Conservation (phyloP, 1,284 basidiomycete species). For the Trichosporon ovoides region DNA sequence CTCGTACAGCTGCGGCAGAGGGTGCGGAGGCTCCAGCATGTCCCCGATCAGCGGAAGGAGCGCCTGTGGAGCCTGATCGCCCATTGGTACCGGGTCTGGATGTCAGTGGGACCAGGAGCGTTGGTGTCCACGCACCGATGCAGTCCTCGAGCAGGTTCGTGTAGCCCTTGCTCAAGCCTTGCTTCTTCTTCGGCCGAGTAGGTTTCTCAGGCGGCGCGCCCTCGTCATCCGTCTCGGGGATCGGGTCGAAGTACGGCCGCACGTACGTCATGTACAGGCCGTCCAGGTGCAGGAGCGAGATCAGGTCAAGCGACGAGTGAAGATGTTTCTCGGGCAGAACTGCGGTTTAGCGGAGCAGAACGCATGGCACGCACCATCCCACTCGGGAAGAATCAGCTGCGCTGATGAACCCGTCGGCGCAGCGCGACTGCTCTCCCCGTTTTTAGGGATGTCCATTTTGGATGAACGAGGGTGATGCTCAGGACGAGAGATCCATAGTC, state of each 20-base stretch:
- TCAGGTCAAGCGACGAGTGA: conserved; percentile 39
- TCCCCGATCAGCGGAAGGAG: conserved; percentile 26
- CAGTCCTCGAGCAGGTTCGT: conserved; percentile 38
- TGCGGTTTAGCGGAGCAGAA: conserved; percentile 8
- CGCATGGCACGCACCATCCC: conserved; percentile 32
- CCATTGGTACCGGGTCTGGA: conserved; percentile 36
- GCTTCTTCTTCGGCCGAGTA: conserved; percentile 14
- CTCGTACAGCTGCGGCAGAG: conserved; percentile 7
- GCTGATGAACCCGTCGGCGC: conserved; percentile 8
- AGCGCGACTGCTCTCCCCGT: conserved; percentile 34
- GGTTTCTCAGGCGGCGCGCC: conserved; percentile 10
- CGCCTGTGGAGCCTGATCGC: conserved; percentile 23
- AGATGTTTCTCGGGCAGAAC: conserved; percentile 33
- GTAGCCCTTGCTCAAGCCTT: conserved; percentile 39
- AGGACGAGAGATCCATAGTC: neutral
- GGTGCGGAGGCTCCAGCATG: conserved; percentile 5
- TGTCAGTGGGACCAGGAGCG: neutral
- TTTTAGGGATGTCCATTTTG: conserved; percentile 33
- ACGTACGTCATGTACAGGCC: conserved; percentile 41
- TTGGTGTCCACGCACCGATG: conserved; percentile 40
- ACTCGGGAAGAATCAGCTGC: conserved; percentile 30
- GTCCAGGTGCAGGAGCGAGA: conserved; percentile 40
- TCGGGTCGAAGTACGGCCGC: conserved; percentile 33
- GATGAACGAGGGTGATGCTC: neutral
- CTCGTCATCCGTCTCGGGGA: conserved; percentile 25